Evolutionary conservation across 139 green algal species (phyloP).

Genomic region (Coelastrella sp.): DNA sequence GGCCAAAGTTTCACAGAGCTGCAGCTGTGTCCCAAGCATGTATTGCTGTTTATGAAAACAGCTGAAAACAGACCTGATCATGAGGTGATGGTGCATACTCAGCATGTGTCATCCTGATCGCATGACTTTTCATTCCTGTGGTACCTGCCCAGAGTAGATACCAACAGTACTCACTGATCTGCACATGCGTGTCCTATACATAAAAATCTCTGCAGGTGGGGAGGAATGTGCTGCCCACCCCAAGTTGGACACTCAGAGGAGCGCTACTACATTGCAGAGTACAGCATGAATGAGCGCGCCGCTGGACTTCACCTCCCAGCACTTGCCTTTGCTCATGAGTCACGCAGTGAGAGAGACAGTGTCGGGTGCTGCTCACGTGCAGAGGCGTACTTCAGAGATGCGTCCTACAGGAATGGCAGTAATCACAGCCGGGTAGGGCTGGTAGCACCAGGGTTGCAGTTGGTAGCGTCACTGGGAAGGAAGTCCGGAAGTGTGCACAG

Average conservation of each 20-base stretch:
- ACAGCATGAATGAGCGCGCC: constrained; percentile 60
- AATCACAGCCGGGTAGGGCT: neutral
- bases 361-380: neutral
- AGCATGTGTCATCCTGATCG: too few relatives aligned
- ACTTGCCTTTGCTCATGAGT: constrained; percentile 64
- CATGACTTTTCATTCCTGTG: neutral
- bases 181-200: neutral
- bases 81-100: too few relatives aligned
- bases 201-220: constrained; percentile 62
- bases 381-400: neutral
- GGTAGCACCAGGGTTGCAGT: neutral
- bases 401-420: neutral
- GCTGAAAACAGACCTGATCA: too few relatives aligned
- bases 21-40: too few relatives aligned
- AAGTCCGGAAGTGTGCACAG: too few relatives aligned
- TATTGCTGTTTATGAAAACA: too few relatives aligned
- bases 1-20: too few relatives aligned
- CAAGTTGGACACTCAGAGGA: constrained; percentile 78
- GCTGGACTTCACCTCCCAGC: constrained; percentile 61
- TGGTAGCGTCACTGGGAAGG: neutral
- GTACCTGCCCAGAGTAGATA: neutral
- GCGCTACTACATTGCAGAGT: constrained; percentile 87
- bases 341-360: constrained; percentile 1
- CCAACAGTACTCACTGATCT: neutral
- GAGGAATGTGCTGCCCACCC: constrained; percentile 83